Base-by-base conservation (phyloP, 1,284 basidiomycete genomes). In the Cryptococcus hybrid region DNA sequence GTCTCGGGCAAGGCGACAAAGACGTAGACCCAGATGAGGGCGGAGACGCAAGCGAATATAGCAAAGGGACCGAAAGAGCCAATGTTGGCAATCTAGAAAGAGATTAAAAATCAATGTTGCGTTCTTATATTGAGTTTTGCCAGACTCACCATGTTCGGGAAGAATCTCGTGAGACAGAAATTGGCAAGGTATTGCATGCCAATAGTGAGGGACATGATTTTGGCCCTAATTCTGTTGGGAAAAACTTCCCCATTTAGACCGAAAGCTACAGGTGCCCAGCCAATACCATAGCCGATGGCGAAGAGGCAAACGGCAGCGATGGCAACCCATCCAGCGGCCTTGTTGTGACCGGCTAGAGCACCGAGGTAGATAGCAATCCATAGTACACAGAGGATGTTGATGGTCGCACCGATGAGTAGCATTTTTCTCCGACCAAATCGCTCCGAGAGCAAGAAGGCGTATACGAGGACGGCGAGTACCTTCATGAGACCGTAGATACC, bases 401-500 rank as follows among this genome's bases (percentile, higher is more conserved):
- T 51, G 8, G n/a, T 9, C 5, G 46, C 35, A 34, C 60, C 60
- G 36, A 59, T 47, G n/a, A 59, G 52, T 7, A 62, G 12, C 51
- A 54, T 54, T 15, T 45, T 56, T 11, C 60, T 42, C 12, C 60
- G 50, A 0, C 60, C 57, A 46, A 62, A 52, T 15, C 53, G 45
- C 38, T 60, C 58, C 7, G 58, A 51, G 18, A 35, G 52, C 34
- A 60, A 38, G 36, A 60, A 47, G 9, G 61, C 55, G 46, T 60
- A 62, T 34, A 62, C 24, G 13, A 62, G 52, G 24, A 62, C 61
- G 34, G 55, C 38, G n/a, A 59, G 37, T 0, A 62, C 58, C 36
- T 62, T 62, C 35, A 62, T 57, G 18, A 62, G 55, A 38, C 61
- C 61, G 55, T 62, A 62, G 7, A 62, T 52, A 6, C 61, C 61